A percentile compares a stretch with the other conserved stretches of the same genome.
phyloP scores from a whole-genome alignment of 352 stramenopile genomes.

The Phytophthora lateralis region DNA sequence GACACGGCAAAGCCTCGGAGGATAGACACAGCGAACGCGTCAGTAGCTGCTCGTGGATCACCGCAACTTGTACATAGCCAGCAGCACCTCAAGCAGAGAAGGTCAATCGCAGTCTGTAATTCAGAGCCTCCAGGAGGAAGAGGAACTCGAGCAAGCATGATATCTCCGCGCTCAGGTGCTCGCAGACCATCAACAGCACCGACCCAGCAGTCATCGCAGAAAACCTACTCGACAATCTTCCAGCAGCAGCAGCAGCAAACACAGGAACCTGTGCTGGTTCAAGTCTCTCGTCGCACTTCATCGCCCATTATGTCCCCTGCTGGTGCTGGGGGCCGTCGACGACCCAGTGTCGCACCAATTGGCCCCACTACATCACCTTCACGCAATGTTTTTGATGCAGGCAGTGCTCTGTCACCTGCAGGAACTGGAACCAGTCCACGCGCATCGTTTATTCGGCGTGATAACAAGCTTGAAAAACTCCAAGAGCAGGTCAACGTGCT shows the following conservation, averaged over 20 bases:
- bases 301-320: constrained; percentile 47
- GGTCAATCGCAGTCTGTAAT: constrained; percentile 1
- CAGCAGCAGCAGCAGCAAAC: constrained; percentile 22
- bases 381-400: neutral
- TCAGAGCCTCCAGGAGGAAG: neutral
- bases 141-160: constrained; percentile 20
- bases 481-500: constrained; percentile 78
- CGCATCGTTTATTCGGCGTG: constrained; percentile 42
- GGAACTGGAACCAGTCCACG: constrained; percentile 17
- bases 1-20: constrained; percentile 8
- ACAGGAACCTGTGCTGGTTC: constrained; percentile 48
- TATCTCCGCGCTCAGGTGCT: constrained; percentile 8
- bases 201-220: constrained; percentile 7
- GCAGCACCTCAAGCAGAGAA: constrained; percentile 7
- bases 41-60: neutral
- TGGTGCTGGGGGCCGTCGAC: constrained; percentile 25
- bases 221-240: constrained; percentile 24
- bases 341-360: constrained; percentile 65
- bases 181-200: constrained; percentile 16
- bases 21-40: constrained; percentile 5
- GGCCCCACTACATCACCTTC: constrained; percentile 16
- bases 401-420: neutral
- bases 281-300: constrained; percentile 66
- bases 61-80: neutral
- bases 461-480: constrained; percentile 67